Evolutionary conservation across 768 basidiomycete species (phyloP).

Genomic region (Naematelia encephala): DNA sequence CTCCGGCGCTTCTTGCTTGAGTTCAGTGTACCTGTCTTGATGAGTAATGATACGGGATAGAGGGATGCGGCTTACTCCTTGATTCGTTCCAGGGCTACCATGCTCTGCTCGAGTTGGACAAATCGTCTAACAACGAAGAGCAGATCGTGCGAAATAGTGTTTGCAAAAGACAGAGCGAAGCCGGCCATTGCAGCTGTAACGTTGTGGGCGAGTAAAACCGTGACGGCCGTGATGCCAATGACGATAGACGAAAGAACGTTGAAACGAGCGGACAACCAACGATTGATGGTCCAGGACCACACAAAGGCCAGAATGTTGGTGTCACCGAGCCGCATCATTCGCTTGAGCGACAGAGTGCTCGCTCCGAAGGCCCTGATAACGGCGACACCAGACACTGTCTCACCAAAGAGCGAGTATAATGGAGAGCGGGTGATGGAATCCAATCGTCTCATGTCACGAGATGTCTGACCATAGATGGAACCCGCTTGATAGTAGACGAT

Average conservation of each 20-base stretch:
- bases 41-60: background rate
- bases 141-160: constrained; percentile 68
- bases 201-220: constrained; percentile 64
- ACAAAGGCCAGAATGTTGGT: constrained; percentile 38
- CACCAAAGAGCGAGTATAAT: constrained; percentile 58
- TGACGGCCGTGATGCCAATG: constrained; percentile 67
- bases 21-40: constrained; percentile 58
- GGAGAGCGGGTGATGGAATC: constrained; percentile 57
- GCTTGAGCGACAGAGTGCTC: constrained; percentile 30
- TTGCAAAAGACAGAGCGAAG: constrained; percentile 80
- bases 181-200: constrained; percentile 80
- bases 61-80: constrained; percentile 63
- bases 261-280: constrained; percentile 76
- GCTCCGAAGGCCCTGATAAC: constrained; percentile 81
- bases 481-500: constrained; percentile 52
- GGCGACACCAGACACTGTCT: constrained; percentile 58
- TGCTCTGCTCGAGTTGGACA: constrained; percentile 83
- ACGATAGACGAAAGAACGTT: constrained; percentile 71
- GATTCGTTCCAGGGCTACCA: constrained; percentile 79
- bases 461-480: constrained; percentile 74
- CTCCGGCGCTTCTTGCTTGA: constrained; percentile 73
- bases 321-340: constrained; percentile 41
- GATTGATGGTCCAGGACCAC: constrained; percentile 87
- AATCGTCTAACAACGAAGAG: constrained; percentile 53
- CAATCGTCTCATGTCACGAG: constrained; percentile 56